A percentile compares a stretch with the other conserved stretches of the same genome.
These are phyloP conservation scores for Candida sanyiensis DNA, from an alignment of 805 yeast species.

Conservation along the genomic window DNA sequence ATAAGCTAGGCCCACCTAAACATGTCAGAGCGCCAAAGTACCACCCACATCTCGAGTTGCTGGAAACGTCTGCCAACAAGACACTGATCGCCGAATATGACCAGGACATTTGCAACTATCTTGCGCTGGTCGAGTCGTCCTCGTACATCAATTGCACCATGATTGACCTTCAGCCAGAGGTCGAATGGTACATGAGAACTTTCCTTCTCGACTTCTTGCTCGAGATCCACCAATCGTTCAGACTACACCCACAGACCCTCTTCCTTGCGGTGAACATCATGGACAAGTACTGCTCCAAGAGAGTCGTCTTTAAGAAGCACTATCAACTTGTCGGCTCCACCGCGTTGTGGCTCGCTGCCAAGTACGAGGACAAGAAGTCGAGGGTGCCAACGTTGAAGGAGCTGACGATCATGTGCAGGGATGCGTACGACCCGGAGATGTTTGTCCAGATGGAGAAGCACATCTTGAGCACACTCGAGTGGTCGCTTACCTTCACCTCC, in stretches of 20 bases:
- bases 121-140: slow-evolving; percentile 33
- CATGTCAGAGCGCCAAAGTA: slow-evolving; percentile 19
- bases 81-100: slow-evolving; percentile 37
- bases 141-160: slow-evolving; percentile 35
- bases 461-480: slow-evolving; percentile 61
- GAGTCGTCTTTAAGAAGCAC: slow-evolving; percentile 75
- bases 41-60: slow-evolving; percentile 38
- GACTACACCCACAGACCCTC: slow-evolving; percentile 58
- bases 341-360: slow-evolving; percentile 84
- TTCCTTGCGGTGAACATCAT: slow-evolving; percentile 64
- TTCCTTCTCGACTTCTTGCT: slow-evolving; percentile 72
- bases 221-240: slow-evolving; percentile 57
- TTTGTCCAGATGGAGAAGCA: slow-evolving; percentile 78
- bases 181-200: slow-evolving; percentile 73
- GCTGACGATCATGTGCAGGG: slow-evolving; percentile 59
- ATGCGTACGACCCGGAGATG: slow-evolving; percentile 55
- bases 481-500: slow-evolving; percentile 38
- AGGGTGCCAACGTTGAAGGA: slow-evolving; percentile 63
- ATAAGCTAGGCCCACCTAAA: slow-evolving; percentile 27
- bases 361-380: slow-evolving; percentile 61
- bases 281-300: slow-evolving; percentile 77
- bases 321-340: slow-evolving; percentile 82
- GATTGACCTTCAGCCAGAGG: slow-evolving; percentile 83
- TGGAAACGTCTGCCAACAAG: slow-evolving; percentile 40
- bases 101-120: slow-evolving; percentile 35